Base-by-base conservation (phyloP, 768 basidiomycete species). In the Pleurotus ostreatus region DNA sequence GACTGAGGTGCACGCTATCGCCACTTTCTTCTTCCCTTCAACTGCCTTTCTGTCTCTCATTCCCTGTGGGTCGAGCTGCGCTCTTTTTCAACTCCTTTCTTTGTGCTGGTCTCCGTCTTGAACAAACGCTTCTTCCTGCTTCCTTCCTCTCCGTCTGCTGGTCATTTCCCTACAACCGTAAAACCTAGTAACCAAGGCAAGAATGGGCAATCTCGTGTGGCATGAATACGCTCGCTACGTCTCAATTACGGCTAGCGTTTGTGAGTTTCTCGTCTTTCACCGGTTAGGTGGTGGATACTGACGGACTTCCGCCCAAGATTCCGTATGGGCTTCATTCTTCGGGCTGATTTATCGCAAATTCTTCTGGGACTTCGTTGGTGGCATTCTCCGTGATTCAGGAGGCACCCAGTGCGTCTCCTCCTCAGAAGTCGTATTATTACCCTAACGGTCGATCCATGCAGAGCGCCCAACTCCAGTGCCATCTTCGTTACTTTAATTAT, bases 341-440 rank as follows among this genome's bases (percentile, higher is more conserved):
- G 94, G 85, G 15, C 68, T 94, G 12, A 74, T 88, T 63, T 94
- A 84, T 74, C 89, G 92, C 71, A 96, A 96, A 74, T 96, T 92
- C 81, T 94, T 96, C 74, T 96, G 91, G 89, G 94, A 96, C 74
- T 92, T 96, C 67, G 74, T 93, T n/a, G 86, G 84, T 57, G 93
- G 89, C 46, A 86, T 79, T 56, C 67, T 92, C 56, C 86, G 89
- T 59, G 79, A 82, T 67, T 89, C 89, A 25, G 89, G 89, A 73
- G 89, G 89, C 53, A 56, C 89, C 22, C 88, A 91, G 89, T 91
- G 60, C 66, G 86, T 25, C 30, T 20, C 22, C 26, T 18, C 9
- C 43, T 7, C 30, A 30, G 11, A 13, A 46, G 13, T 48, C 30
- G 47, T n/a, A 25, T 34, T 45, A 45, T 41, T n/a, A 40, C 7